Percentiles rank a stretch among this genome's conserved stretches.
Evolutionary conservation across 352 stramenopile species (phyloP).

Genomic region (Globisporangium canariense): DNA sequence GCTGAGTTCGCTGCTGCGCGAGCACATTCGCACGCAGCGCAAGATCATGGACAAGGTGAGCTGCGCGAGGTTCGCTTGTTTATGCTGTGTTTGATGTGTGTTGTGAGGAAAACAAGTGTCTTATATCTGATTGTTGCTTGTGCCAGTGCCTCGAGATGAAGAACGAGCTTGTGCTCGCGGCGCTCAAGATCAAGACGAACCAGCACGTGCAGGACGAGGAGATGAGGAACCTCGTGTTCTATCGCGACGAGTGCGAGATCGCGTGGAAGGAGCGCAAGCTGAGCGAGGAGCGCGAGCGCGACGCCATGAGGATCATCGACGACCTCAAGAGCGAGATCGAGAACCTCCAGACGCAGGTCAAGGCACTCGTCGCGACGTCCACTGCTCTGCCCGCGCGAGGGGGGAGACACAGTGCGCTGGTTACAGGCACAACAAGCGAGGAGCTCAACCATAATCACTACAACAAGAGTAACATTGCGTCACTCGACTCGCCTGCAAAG

Average conservation of each 20-base stretch:
- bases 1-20: slow-evolving; percentile 49
- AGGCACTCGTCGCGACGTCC: slow-evolving; percentile 28
- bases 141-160: slow-evolving; percentile 60
- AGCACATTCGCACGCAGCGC: slow-evolving; percentile 47
- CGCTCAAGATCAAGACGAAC: slow-evolving; percentile 49
- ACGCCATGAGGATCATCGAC: slow-evolving; percentile 67
- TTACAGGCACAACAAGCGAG: background rate
- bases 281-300: slow-evolving; percentile 53
- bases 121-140: background rate
- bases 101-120: background rate
- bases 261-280: slow-evolving; percentile 58
- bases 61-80: background rate
- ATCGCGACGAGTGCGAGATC: slow-evolving; percentile 70
- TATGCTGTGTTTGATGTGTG: background rate
- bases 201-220: slow-evolving; percentile 68
- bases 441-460: background rate
- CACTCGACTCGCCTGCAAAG: slow-evolving; percentile 10
- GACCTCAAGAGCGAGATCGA: slow-evolving; percentile 62
- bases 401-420: background rate
- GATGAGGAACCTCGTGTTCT: slow-evolving; percentile 68
- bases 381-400: slow-evolving; percentile 2
- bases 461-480: background rate
- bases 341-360: slow-evolving; percentile 48
- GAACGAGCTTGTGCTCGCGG: slow-evolving; percentile 56
- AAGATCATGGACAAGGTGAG: slow-evolving; percentile 57